Percentiles rank a stretch among this genome's conserved stretches.
These are phyloP conservation scores for Leersia perrieri DNA, from an alignment of 176 grass and related monocot genomes.

Conservation along the genomic window DNA sequence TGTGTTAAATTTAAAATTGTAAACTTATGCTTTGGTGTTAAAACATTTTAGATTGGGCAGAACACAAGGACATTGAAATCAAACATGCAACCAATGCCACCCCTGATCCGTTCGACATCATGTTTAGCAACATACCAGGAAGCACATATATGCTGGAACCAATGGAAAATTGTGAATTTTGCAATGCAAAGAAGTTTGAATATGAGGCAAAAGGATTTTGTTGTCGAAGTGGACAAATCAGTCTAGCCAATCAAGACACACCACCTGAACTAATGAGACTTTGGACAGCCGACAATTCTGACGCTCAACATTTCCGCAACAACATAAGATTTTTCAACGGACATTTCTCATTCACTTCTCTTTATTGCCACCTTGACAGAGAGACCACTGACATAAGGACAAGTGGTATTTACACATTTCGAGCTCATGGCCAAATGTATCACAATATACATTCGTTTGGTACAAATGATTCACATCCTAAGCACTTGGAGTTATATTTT, in stretches of 20 bases:
- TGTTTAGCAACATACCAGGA: too few relatives aligned
- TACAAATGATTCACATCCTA: neutral
- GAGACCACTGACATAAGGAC: neutral
- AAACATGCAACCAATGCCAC: too few relatives aligned
- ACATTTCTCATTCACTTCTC: neutral
- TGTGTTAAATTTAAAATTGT: too few relatives aligned
- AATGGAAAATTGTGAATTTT: too few relatives aligned
- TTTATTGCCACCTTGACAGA: neutral
- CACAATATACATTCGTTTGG: neutral
- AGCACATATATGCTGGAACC: too few relatives aligned
- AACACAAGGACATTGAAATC: too few relatives aligned
- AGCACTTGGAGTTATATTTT: neutral
- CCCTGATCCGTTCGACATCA: too few relatives aligned
- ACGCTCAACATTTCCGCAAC: neutral
- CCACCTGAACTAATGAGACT: neutral
- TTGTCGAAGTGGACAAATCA: too few relatives aligned
- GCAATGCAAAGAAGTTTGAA: too few relatives aligned
- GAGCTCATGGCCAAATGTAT: neutral
- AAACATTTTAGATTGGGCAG: too few relatives aligned
- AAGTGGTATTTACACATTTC: neutral
- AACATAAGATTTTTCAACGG: slow-evolving; percentile 4
- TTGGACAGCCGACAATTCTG: neutral
- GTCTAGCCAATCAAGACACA: neutral
- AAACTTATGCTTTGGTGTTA: too few relatives aligned
- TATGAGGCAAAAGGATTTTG: too few relatives aligned